Base-by-base conservation (phyloP, 306 rosid species). In the Sechiopsis laciniata region DNA sequence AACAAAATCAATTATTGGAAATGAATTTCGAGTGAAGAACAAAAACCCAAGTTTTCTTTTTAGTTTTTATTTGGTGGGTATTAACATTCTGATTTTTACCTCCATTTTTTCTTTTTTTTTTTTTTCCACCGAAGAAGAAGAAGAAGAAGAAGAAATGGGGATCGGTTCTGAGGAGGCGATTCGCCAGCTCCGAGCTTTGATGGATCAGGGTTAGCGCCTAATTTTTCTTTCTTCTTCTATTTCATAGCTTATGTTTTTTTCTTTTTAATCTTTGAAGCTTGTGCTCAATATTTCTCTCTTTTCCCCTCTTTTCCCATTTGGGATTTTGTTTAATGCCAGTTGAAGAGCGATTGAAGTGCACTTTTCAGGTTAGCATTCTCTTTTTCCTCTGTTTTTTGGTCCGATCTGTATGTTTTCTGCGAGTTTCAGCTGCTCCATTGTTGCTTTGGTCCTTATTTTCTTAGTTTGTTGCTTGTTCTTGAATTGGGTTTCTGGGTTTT, bases 151-250 rank as follows among this genome's bases (percentile, higher is more conserved):
- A 7, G 63, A 29, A 82, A 92, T 94, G 95, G 97, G 85, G 77
- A 71, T 80, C 74, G 89, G 74, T 83, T 86, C 95, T 72, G 92
- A 87, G 84, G 97, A 94, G 78, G 93, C 92, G 79, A 78, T 87
- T 79, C 80, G 75, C 75, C 88, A 89, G 74, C 83, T 94, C 2
- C 82, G 76, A 78, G 88, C 87, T 81, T 82, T 86, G 74, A 84
- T 94, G 86, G 95, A 90, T 84, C 90, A 84, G 81, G 95, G 98
- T 93, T 76, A 64, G 46, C 60, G 53, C 56, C 76, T 81, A 73
- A 0, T 26, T 61, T 45, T 65, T 17, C 14, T 60, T 45, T n/a
- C 32, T 54, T 54, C 2, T 21, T 13, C 37, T 7, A 15, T 40
- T 24, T 42, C 37, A 11, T 68, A 0, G 17, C 11, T n/a, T 14